Base-by-base conservation (phyloP, 352 stramenopile species). In the Phytophthora cactorum region DNA sequence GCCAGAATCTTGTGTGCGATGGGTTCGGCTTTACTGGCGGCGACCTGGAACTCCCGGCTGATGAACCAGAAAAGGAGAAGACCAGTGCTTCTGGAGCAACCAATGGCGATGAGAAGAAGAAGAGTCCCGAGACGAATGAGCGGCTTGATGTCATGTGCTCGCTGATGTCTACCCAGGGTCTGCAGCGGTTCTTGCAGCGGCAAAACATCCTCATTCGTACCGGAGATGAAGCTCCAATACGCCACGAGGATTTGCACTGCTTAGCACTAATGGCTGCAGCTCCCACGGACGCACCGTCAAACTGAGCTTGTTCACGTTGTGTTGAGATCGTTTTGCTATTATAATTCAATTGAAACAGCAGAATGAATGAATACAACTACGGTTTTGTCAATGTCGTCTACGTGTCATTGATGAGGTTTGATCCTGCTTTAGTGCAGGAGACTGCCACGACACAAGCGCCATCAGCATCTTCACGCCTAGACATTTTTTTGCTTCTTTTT, bases 121-220 rank as follows among this genome's bases (percentile, higher is more conserved):
- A 52, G 45, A 54, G 5, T 5, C 10, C 27, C 5, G 51, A 77
- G 43, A 72, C 67, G 38, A 66, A 77, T 62, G 60, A 76, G 36
- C 77, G 86, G 22, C 65, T 96, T 45, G 84, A 96, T 72, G 88
- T 90, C 27, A 68, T 96, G 53, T 94, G 88, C 65, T 96, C 88
- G n/a, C 61, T 96, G 5, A 64, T 96, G 60, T 96, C 88, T 3
- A 78, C 77, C 3, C 62, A 86, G 6, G 86, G 82, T 0, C 54
- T 96, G 22, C 78, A 82, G 28, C 73, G 79, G 27, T 93, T 86
- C 53, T 67, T 94, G 0, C 63, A 86, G 51, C 63, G 29, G 57
- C 76, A 17, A 79, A 92, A 27, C 71, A 82, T 41, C 79, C 49
- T 93, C 22, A 68, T 87, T 6, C 56, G 4, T 43, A 43, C 36